phyloP scores from a whole-genome alignment of 805 yeast genomes.

The Wickerhamomyces strasburgensis region DNA sequence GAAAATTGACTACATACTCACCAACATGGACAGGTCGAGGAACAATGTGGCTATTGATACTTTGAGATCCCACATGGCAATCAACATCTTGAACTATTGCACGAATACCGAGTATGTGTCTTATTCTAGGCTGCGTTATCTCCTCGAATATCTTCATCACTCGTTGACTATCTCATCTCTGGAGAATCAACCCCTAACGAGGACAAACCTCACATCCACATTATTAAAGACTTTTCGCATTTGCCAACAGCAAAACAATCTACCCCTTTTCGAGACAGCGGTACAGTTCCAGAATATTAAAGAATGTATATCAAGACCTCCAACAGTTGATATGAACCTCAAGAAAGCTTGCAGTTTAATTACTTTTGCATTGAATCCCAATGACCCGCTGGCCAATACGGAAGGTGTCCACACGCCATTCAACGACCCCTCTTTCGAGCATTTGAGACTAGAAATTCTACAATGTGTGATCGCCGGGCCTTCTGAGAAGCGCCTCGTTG shows the following conservation, averaged over 20 bases:
- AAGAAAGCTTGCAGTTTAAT: constrained; percentile 11
- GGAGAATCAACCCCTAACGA: constrained; percentile 6
- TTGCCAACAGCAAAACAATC: constrained; percentile 3
- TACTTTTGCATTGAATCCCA: constrained; percentile 5
- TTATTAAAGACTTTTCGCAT: constrained; percentile 6
- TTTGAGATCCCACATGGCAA: constrained; percentile 21
- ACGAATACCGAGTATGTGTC: constrained; percentile 12
- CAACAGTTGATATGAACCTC: constrained; percentile 8
- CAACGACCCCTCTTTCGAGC: constrained; percentile 15
- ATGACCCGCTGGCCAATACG: background rate
- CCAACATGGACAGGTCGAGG: constrained; percentile 3
- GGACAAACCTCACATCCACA: constrained; percentile 7
- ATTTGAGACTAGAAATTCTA: constrained; percentile 12
- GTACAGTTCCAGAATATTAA: constrained; percentile 10
- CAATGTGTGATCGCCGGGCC: background rate
- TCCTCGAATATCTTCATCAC: constrained; percentile 11
- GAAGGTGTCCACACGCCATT: constrained; percentile 10
- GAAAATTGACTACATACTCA: constrained; percentile 19
- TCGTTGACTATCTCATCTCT: constrained; percentile 3
- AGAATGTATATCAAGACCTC: background rate
- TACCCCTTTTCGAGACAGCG: constrained; percentile 3
- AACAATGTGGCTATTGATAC: constrained; percentile 9
- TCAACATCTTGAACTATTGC: constrained; percentile 14
- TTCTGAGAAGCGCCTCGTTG: background rate
- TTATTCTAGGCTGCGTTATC: constrained; percentile 12